Percentiles rank a stretch among this genome's conserved stretches.
Evolutionary conservation across 2,329 filamentous ascomycete genomes (phyloP).

Genomic region (Incumbomyces delicatus): DNA sequence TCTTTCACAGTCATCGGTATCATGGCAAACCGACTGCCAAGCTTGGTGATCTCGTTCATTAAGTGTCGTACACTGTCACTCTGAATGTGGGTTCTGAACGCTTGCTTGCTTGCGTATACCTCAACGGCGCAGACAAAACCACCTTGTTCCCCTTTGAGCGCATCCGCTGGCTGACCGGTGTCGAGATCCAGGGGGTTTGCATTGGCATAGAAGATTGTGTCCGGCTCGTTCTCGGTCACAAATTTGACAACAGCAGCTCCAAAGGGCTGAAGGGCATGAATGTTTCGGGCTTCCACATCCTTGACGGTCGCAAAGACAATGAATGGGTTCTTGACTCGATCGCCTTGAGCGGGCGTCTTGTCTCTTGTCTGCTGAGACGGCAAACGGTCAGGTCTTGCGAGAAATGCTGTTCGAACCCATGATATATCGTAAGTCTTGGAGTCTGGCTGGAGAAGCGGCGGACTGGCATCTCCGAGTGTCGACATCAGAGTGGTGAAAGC

Average conservation of each 20-base stretch:
- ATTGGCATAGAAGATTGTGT: conserved; percentile 5
- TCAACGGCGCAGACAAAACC: conserved; percentile 3
- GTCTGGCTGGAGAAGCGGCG: background rate
- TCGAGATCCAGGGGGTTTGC: background rate
- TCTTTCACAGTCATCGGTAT: background rate
- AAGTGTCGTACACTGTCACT: background rate
- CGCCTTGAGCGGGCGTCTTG: background rate
- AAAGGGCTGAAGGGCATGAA: background rate
- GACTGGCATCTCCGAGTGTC: background rate
- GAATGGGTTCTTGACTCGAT: conserved; percentile 1
- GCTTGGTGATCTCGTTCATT: background rate
- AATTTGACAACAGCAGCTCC: conserved; percentile 1
- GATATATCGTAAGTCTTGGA: background rate
- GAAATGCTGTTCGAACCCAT: background rate
- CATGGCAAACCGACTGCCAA: background rate
- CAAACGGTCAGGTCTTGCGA: background rate
- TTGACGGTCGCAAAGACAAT: conserved; percentile 4
- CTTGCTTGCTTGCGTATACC: conserved; percentile 3
- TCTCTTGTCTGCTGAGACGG: background rate
- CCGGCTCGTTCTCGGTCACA: conserved; percentile 4
- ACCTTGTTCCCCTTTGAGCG: background rate
- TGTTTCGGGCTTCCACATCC: background rate
- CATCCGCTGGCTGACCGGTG: background rate
- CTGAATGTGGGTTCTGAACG: background rate
- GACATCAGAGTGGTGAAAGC: background rate